Conservation (phyloP, 495 filamentous ascomycete genomes). For the Annulohypoxylon stygium region DNA sequence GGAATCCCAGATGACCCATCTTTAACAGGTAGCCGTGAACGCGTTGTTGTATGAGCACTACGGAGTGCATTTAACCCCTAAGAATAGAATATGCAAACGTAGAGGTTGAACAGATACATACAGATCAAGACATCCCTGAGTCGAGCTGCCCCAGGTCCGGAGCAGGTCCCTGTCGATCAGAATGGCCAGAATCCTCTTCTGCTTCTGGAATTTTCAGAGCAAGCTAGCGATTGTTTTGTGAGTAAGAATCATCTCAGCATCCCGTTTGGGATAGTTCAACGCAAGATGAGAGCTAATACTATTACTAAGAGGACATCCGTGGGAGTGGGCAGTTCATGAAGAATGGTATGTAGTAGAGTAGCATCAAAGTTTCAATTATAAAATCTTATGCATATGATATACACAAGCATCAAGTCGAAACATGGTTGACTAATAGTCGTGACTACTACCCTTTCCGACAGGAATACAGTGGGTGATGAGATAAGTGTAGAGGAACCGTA, state of each 20-base stretch:
- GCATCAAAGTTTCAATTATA: neutral
- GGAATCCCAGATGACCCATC: neutral
- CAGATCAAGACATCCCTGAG: neutral
- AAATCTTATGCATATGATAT: slow-evolving; percentile 2
- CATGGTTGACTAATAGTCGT: slow-evolving; percentile 2
- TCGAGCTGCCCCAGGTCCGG: neutral
- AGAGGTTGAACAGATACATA: neutral
- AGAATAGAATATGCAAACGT: neutral
- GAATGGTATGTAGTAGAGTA: slow-evolving; percentile 5
- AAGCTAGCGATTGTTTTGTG: neutral
- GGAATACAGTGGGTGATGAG: neutral
- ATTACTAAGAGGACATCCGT: neutral
- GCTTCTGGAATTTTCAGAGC: slow-evolving; percentile 1
- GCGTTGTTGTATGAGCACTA: neutral
- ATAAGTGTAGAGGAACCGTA: neutral
- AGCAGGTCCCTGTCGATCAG: neutral
- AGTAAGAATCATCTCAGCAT: neutral
- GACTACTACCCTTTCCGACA: neutral
- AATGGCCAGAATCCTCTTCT: neutral
- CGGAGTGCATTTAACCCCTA: neutral
- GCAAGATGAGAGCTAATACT: neutral
- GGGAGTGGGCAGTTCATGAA: neutral
- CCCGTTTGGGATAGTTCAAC: neutral
- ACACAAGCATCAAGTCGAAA: neutral
- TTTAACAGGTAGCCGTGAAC: neutral